A percentile compares a stretch with the other conserved stretches of the same genome.
These are phyloP conservation scores for Crithidia sp. DNA, from an alignment of 208 protist genomes.

Conservation along the genomic window DNA sequence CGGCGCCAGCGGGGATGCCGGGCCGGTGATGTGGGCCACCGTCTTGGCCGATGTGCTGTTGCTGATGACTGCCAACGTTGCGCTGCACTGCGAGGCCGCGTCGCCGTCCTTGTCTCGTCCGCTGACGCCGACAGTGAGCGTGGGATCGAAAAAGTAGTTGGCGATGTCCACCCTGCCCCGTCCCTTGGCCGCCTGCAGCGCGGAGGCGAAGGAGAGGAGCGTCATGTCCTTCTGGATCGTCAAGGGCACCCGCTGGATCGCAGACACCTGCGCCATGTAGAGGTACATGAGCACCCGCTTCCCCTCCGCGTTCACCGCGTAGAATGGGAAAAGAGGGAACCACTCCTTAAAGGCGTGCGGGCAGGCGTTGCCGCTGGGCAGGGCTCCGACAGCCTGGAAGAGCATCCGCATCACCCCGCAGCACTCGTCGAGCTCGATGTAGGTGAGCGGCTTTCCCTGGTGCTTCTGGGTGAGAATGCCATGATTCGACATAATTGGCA, in stretches of 20 bases:
- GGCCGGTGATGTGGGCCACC: not conserved
- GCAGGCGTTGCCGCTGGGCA: conserved; percentile 52
- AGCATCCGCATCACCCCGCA: conserved; percentile 50
- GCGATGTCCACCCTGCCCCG: conserved; percentile 24
- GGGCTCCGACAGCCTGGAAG: conserved; percentile 63
- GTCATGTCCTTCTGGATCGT: conserved; percentile 49
- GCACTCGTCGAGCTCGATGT: conserved; percentile 52
- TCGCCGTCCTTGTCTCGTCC: conserved; percentile 10
- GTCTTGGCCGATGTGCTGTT: not conserved
- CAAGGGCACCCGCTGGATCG: conserved; percentile 39
- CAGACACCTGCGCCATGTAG: conserved; percentile 37
- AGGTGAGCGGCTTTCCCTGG: conserved; percentile 34
- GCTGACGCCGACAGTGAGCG: conserved; percentile 28
- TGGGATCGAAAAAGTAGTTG: conserved; percentile 52
- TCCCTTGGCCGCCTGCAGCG: conserved; percentile 20
- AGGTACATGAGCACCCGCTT: conserved; percentile 65
- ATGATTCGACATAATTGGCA: conserved; percentile 51
- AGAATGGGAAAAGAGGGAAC: conserved; percentile 65
- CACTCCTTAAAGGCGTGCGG: conserved; percentile 48
- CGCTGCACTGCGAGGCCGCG: not conserved
- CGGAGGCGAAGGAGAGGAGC: conserved; percentile 36
- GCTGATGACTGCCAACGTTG: no score
- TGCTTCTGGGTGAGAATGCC: conserved; percentile 27
- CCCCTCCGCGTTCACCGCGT: conserved; percentile 63
- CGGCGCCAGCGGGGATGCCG: conserved; percentile 10